These are phyloP conservation scores for Pelargonium cotyledonis DNA, from an alignment of 441 rosid genomes.

Conservation along the genomic window DNA sequence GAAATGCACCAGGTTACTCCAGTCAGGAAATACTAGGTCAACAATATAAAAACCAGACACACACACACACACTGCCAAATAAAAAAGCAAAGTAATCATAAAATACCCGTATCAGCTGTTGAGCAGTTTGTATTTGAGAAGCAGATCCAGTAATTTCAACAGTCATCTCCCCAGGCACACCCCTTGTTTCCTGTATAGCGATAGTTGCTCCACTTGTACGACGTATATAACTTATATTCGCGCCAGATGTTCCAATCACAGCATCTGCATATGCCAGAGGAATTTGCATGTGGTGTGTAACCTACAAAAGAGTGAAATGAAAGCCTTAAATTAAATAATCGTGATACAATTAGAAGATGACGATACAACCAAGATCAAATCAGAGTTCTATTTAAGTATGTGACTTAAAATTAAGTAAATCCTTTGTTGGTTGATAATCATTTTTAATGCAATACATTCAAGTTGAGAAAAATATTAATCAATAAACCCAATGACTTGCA, in stretches of 20 bases:
- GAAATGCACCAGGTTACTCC: too few species aligned
- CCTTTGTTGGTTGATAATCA: too few species aligned
- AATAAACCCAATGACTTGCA: too few species aligned
- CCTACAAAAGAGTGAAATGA: conserved; percentile 9
- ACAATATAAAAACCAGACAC: not conserved
- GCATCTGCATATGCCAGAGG: conserved; percentile 33
- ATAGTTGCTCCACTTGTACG: conserved; percentile 33
- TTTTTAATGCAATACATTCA: too few species aligned
- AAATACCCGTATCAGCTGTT: conserved; percentile 31
- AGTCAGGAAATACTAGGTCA: not conserved
- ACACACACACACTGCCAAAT: not conserved
- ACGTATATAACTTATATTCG: conserved; percentile 31
- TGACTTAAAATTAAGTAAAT: too few species aligned
- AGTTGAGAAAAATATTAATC: too few species aligned
- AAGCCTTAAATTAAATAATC: not conserved
- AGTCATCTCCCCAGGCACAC: conserved; percentile 33
- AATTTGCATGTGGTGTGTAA: conserved; percentile 30
- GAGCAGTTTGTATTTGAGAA: conserved; percentile 30
- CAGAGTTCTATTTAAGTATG: too few species aligned
- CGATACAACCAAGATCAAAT: too few species aligned
- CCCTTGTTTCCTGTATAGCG: conserved; percentile 28
- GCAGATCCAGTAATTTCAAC: conserved; percentile 34
- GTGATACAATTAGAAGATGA: not conserved
- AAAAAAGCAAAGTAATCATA: not conserved
- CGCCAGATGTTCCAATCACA: conserved; percentile 30